A percentile compares a stretch with the other conserved stretches of the same genome.
Evolutionary conservation across 768 basidiomycete species (phyloP).

Genomic region (Pleurotus djamor): DNA sequence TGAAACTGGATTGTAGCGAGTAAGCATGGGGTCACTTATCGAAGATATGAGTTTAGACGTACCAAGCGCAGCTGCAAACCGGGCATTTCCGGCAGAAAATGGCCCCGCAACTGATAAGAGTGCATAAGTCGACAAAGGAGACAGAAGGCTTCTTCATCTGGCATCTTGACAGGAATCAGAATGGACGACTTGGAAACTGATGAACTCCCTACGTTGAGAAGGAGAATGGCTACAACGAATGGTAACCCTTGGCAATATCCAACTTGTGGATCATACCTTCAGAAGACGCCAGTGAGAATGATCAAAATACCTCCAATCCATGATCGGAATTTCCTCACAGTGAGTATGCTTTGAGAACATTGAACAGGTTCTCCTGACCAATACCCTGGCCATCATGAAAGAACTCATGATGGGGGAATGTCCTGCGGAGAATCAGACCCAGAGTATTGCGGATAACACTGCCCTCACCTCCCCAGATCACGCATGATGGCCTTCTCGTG

Average conservation of each 20-base stretch:
- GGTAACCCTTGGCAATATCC: slow-evolving; percentile 98
- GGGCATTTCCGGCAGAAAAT: slow-evolving; percentile 99
- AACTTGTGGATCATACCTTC: slow-evolving; percentile 85
- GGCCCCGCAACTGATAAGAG: slow-evolving; percentile 92
- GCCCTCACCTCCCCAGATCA: slow-evolving; percentile 77
- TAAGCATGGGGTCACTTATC: neutral
- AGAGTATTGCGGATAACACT: slow-evolving; percentile 9
- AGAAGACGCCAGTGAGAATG: slow-evolving; percentile 7
- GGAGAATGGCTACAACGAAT: slow-evolving; percentile 90
- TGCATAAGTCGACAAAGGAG: slow-evolving; percentile 94
- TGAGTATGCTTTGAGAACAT: slow-evolving; percentile 97
- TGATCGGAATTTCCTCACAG: slow-evolving; percentile 45
- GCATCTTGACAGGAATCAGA: slow-evolving; percentile 68
- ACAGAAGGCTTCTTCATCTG: slow-evolving; percentile 98
- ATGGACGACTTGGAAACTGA: neutral
- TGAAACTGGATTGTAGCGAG: slow-evolving; percentile 44
- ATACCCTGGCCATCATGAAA: slow-evolving; percentile 94
- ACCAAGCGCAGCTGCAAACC: slow-evolving; percentile 91
- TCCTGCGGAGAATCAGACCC: slow-evolving; percentile 41
- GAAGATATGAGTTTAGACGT: slow-evolving; percentile 20
- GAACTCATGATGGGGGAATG: slow-evolving; percentile 96
- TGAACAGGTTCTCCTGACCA: slow-evolving; percentile 97
- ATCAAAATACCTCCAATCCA: neutral
- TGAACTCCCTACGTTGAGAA: slow-evolving; percentile 72
- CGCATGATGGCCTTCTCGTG: slow-evolving; percentile 95